Percentiles rank a stretch among this genome's conserved stretches.
Evolutionary conservation across 108 stramenopile species (phyloP).

Genomic region (Pseudonitzschia multistriata): DNA sequence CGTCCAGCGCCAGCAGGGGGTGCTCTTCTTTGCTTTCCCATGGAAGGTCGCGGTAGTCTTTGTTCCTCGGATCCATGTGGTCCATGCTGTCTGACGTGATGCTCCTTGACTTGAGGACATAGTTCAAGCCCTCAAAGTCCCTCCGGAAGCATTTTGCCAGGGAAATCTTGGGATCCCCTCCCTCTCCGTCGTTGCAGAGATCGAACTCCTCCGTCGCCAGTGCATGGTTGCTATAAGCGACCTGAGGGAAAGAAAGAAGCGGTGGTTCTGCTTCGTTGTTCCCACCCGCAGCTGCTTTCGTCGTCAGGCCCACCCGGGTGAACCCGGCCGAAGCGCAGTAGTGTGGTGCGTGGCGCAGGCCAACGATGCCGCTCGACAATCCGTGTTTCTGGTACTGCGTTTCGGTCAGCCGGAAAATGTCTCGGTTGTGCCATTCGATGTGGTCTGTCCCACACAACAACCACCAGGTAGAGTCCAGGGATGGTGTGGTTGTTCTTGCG

Average conservation of each 20-base stretch:
- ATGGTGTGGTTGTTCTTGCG: neutral
- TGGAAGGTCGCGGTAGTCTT: conserved; percentile 12
- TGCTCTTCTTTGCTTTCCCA: conserved; percentile 10
- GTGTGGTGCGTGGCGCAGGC: conserved; percentile 6
- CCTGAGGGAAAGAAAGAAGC: conserved; percentile 1
- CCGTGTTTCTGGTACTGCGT: neutral
- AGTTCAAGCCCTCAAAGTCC: neutral
- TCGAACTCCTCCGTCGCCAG: conserved; percentile 4
- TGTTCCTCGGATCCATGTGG: conserved; percentile 1
- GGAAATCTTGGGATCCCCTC: neutral
- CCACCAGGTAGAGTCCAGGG: conserved; percentile 18
- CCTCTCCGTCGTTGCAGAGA: neutral
- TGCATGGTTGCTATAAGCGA: conserved; percentile 17
- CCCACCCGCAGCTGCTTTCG: neutral
- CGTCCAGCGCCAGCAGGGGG: conserved; percentile 4
- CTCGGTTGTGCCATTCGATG: conserved; percentile 21
- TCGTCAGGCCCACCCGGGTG: conserved; percentile 15
- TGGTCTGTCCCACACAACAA: conserved; percentile 15
- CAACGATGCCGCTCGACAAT: neutral
- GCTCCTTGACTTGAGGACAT: conserved; percentile 1
- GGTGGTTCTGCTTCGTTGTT: neutral
- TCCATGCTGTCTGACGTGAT: conserved; percentile 19
- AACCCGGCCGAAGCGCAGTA: conserved; percentile 20
- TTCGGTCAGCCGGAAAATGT: conserved; percentile 8
- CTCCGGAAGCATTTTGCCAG: conserved; percentile 7